These are phyloP conservation scores for Triticum timopheevii DNA, from an alignment of 176 grass and related monocot species.

Conservation along the genomic window DNA sequence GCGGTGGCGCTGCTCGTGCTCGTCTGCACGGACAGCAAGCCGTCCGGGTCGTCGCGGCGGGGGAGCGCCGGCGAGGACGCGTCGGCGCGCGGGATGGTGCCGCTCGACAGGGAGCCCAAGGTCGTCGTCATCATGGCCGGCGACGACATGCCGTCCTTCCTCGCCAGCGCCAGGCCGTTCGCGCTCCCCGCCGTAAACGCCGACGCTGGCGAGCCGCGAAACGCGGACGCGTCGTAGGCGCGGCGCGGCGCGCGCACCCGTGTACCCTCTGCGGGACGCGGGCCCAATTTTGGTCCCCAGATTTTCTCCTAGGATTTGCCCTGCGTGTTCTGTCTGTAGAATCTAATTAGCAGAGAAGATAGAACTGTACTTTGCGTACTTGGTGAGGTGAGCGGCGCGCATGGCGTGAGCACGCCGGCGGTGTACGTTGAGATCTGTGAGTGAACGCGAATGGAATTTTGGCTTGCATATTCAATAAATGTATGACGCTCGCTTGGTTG, in stretches of 20 bases:
- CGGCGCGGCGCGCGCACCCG: neutral
- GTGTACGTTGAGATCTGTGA: neutral
- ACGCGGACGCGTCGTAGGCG: neutral
- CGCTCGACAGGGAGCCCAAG: constrained; percentile 28
- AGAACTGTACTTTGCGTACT: neutral
- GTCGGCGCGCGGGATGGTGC: neutral
- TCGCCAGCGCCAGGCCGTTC: constrained; percentile 44
- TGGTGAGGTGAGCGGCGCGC: neutral
- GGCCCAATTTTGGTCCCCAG: constrained; percentile 32
- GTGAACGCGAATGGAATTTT: neutral
- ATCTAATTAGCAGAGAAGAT: neutral
- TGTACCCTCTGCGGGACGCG: neutral
- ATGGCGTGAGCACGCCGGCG: too few species aligned
- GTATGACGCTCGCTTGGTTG: neutral
- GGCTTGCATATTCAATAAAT: constrained; percentile 6
- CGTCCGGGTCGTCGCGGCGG: neutral
- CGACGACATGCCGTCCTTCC: constrained; percentile 14
- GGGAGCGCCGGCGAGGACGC: neutral
- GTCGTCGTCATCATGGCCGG: constrained; percentile 48
- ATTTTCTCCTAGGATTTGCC: neutral
- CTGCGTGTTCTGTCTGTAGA: neutral
- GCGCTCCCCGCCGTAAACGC: neutral
- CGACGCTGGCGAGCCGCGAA: neutral
- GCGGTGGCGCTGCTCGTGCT: constrained; percentile 36
- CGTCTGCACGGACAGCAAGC: constrained; percentile 25